A percentile compares a stretch with the other conserved stretches of the same genome.
Conservation (phyloP, 2,329 filamentous ascomycete genomes). For the Xylaria arbuscula region DNA sequence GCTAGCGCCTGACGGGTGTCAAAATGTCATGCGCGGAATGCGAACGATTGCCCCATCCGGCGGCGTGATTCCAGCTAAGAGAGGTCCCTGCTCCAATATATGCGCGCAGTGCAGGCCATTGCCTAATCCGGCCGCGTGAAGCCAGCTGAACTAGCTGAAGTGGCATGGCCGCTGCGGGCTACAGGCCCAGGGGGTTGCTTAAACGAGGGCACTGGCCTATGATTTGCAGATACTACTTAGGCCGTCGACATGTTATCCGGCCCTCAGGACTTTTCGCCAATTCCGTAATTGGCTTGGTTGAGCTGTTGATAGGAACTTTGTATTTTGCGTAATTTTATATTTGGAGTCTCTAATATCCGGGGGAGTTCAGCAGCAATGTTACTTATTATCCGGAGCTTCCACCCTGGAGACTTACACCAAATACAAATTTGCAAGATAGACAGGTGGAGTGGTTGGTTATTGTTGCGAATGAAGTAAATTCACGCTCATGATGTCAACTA, state of each 20-base stretch:
- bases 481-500: neutral
- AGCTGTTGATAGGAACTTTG: neutral
- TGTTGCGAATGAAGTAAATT: neutral
- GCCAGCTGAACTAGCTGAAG: slow-evolving; percentile 17
- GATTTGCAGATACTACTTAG: neutral
- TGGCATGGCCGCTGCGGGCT: neutral
- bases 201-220: neutral
- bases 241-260: neutral
- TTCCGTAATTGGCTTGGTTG: neutral
- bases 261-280: neutral
- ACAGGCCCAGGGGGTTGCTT: neutral
- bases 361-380: neutral
- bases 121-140: slow-evolving; percentile 8
- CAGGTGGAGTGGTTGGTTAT: too few relatives aligned
- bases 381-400: neutral
- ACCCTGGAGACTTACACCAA: neutral
- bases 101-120: slow-evolving; percentile 4
- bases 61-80: slow-evolving; percentile 2
- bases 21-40: neutral
- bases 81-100: neutral
- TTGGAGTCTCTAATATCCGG: neutral
- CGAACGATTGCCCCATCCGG: neutral
- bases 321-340: neutral
- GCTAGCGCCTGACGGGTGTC: neutral
- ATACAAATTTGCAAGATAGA: neutral